Base-by-base conservation (phyloP, 179 eudicot species). In the Silene coronaria region DNA sequence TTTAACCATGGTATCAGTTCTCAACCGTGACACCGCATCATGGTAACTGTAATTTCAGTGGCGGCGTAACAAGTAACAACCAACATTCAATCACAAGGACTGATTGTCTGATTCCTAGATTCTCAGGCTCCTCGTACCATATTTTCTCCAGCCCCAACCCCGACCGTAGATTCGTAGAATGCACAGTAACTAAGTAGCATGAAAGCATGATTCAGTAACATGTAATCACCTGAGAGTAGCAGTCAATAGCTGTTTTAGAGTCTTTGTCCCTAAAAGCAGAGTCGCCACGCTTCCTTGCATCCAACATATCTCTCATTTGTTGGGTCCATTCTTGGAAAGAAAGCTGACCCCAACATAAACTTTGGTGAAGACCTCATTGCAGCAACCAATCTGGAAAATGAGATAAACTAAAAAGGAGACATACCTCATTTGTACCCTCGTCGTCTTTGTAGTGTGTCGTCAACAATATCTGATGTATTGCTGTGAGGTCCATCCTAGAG, bases 241-340 rank as follows among this genome's bases (percentile, higher is more conserved):
- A 92, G 76, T 95, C 97, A 45, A 86, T 89, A 66, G 99, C 97
- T 27, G 88, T 74, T 84, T 87, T 92, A 73, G 92, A 94, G 81
- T 94, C 97, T 82, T 89, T 92, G 71, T 94, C 98, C 60, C 90
- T 92, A 73, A 94, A 94, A 73, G 98, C 96, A 82, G 84, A 76
- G 83, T 95, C 99, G 38, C 99, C 97, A 51, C 93, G 93, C 75
- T 95, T 95, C 80, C 99, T 87, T 53, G 97, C 96, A 53, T 95
- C 99, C 75, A 92, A 76, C 90, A 89, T 88, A 74, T 95, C 99
- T 85, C 89, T 92, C 99, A 95, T 95, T 85, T 95, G 99, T 59
- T 92, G 97, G 34, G 99, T 92, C 99, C 97, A 95, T 82, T 95
- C 99, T 92, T 95, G 99, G 74, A 95, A 95, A 70, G 97, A 95